Conservation (phyloP, 2,329 filamentous ascomycete genomes). For the Teratosphaeria gauchensis region DNA sequence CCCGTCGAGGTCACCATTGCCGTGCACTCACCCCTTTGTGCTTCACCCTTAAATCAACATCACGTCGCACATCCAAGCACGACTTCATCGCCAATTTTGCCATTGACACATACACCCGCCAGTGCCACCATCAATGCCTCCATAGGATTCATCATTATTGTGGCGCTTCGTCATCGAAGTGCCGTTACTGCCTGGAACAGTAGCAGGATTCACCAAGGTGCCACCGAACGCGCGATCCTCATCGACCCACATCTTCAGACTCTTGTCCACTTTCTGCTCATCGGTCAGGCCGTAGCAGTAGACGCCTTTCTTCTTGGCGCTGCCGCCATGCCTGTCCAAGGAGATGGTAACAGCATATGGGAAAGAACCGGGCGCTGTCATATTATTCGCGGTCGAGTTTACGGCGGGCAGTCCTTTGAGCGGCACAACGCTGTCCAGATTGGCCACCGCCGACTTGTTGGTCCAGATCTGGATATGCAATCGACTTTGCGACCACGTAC, state of each 20-base stretch:
- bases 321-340: slow-evolving; percentile 51
- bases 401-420: slow-evolving; percentile 11
- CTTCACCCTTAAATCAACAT: background rate
- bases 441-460: slow-evolving; percentile 19
- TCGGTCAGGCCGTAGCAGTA: slow-evolving; percentile 52
- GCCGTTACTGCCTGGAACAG: slow-evolving; percentile 30
- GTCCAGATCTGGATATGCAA: slow-evolving; percentile 57
- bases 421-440: slow-evolving; percentile 3
- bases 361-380: slow-evolving; percentile 47
- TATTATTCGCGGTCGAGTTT: slow-evolving; percentile 33
- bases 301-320: slow-evolving; percentile 43
- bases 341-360: slow-evolving; percentile 53
- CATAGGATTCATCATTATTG: slow-evolving; percentile 15
- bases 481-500: slow-evolving; percentile 51
- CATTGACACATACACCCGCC: slow-evolving; percentile 53
- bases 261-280: slow-evolving; percentile 34
- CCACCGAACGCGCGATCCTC: slow-evolving; percentile 46
- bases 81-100: slow-evolving; percentile 39
- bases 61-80: background rate
- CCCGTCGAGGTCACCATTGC: background rate
- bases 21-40: background rate
- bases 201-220: slow-evolving; percentile 40
- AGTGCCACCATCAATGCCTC: slow-evolving; percentile 49
- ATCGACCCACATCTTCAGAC: slow-evolving; percentile 38
- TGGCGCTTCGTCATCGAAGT: slow-evolving; percentile 1